These are phyloP conservation scores for Pseudocercospora vitis DNA, from an alignment of 2,329 filamentous ascomycete genomes.

Conservation along the genomic window DNA sequence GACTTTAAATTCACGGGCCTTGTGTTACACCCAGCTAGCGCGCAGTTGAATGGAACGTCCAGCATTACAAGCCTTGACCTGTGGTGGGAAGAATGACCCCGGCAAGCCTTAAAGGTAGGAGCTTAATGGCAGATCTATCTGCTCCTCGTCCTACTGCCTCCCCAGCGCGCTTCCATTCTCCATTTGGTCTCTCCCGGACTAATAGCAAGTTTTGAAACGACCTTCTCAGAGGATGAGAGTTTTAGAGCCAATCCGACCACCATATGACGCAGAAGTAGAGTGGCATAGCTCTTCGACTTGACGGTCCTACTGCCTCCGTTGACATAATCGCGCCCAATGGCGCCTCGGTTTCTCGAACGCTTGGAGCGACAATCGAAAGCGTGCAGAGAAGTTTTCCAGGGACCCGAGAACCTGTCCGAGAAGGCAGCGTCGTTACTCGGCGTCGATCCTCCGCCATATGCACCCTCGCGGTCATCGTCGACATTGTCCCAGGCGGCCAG, in stretches of 20 bases:
- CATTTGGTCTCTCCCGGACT: background rate
- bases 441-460: constrained; percentile 23
- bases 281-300: background rate
- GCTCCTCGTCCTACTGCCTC: background rate
- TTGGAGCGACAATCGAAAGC: constrained; percentile 20
- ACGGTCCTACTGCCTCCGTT: no score
- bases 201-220: background rate
- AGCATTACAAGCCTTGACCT: background rate
- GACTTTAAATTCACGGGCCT: background rate
- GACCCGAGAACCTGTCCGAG: constrained; percentile 6
- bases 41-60: background rate
- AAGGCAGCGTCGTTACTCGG: constrained; percentile 5
- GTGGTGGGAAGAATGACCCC: background rate
- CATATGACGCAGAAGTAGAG: background rate
- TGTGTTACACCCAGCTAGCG: constrained; percentile 6
- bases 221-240: background rate
- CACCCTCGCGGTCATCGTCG: constrained; percentile 4
- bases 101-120: constrained; percentile 6
- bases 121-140: background rate
- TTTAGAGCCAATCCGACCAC: background rate
- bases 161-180: background rate
- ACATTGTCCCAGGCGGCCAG: background rate
- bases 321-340: constrained; percentile 8
- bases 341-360: constrained; percentile 25
- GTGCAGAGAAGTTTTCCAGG: constrained; percentile 17